Evolutionary conservation across 176 grass and related monocot species (phyloP).

Genomic region (Rhynchospora breviuscula): DNA sequence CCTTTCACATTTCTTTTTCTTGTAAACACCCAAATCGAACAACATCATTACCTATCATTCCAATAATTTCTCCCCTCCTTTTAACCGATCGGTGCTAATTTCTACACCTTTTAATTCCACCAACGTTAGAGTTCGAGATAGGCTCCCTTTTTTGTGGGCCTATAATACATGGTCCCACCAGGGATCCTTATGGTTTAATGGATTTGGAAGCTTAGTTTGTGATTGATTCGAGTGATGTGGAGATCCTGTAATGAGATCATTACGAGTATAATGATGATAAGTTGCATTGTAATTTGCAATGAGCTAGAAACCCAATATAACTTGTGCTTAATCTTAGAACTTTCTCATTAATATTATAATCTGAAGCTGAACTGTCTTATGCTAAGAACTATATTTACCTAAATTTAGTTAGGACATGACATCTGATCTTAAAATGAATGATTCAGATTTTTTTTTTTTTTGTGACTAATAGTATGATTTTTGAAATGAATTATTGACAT

Average conservation of each 20-base stretch:
- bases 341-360: background rate
- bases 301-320: no score
- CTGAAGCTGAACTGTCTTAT: background rate
- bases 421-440: background rate
- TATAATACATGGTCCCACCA: background rate
- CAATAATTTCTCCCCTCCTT: background rate
- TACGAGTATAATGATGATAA: background rate
- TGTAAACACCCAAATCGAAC: conserved; percentile 11
- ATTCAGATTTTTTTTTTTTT: background rate
- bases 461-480: background rate
- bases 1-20: conserved; percentile 13
- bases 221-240: background rate
- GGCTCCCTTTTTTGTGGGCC: background rate
- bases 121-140: background rate
- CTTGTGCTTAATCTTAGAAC: no score
- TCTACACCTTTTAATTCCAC: conserved; percentile 15
- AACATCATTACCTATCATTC: conserved; percentile 15
- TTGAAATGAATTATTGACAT: background rate
- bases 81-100: background rate
- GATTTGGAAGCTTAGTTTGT: background rate
- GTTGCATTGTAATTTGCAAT: background rate
- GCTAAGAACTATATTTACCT: background rate
- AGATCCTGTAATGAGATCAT: background rate
- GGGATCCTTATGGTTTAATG: background rate
- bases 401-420: background rate